Base-by-base conservation (phyloP, 2,329 filamentous ascomycete genomes). In the Colletotrichum agaves region DNA sequence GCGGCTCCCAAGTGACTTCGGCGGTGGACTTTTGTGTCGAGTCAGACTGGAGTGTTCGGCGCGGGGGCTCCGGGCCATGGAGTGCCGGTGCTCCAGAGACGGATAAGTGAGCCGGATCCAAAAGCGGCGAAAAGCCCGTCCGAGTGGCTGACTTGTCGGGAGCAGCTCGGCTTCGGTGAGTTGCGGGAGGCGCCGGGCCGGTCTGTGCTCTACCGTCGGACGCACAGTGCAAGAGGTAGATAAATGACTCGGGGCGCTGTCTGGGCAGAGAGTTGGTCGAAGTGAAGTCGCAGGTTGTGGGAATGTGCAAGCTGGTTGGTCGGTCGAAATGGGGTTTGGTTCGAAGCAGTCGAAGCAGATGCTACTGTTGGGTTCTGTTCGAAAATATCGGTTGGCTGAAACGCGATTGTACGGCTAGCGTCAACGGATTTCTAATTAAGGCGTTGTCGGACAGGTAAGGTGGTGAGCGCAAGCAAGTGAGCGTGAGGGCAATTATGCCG, bases 1-100 rank as follows among this genome's bases (percentile, higher is more conserved):
- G 56, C 50, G 49, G 43, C 12, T 12, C 27, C 19, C 44, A 47
- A 15, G 4, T 15, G 23, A 17, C 31, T 27, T 17, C 27, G 43
- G 19, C 12, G 49, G 37, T 12, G 46, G 37, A 19, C 15, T 47
- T 11, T 70, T 66, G 71, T 63, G 70, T 71, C 71, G 70, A 31
- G 49, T 39, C 41, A 39, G 59, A 27, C 15, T 50, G 50, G 41
- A 12, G 1, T 27, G 27, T 27, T 56, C 37, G 43, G 50, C 50
- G 44, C 27, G 46, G 52, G 60, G 17, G 15, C 39, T 58, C 52
- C 52, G 59, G 31, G 60, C 64, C 64, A 67, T 67, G 61, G 46
- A 63, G 44, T 39, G 52, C 44, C 44, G 53, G 60, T 35, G 43
- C 35, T 41, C n/a, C 50, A 17, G 46, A 46, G 31, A 10, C 46